Evolutionary conservation across 768 basidiomycete genomes (phyloP), one percentile per base, ranked within the genome.

Genomic region (Kwoniella shandongensis): DNA sequence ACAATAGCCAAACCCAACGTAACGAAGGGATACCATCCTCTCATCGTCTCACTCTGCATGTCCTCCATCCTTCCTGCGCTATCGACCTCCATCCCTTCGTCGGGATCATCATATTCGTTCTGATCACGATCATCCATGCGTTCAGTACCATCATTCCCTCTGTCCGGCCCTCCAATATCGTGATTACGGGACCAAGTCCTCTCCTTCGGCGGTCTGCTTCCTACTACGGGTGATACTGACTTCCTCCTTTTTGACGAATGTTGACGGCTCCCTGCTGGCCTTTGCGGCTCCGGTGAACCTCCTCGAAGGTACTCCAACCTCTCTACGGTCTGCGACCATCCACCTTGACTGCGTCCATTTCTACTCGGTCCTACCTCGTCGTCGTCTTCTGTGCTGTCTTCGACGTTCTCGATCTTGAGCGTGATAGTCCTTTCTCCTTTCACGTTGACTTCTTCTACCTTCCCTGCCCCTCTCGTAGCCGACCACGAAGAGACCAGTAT

Each of bases 281-380:
- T 18, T 42, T 42, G 40, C 6, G n/a, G 40, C n/a, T 42, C 40
- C 1, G 53, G 53, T 20, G 53, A 54, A 1, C 44, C 42, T 1
- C 44, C 53, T 2, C 53, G 20, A 27, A 12, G 5, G 7, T 6
- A 5, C n/a, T 54, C 53, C 7, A 54, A 20, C 0, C 13, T 26
- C 8, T 39, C 32, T 5, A 54, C 44, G 0, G 39, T 54, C 2
- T 46, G 17, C 30, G 41, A 42, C 51, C 51, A 52, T 20, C 44
- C 27, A 32, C 13, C 18, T 52, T 23, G 6, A 20, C 47, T 27
- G n/a, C n/a, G 7, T 46, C 26, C 20, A 18, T n/a, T n/a, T n/a
- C n/a, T n/a, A 13, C 32, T 32, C 35, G 6, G 4, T 3, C 36
- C n/a, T 40, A 17, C 40, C 50, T 51, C 18, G 32, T 13, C 13